Evolutionary conservation across 148 eudicot species (phyloP), one percentile per base, ranked within the genome.

Genomic region (Chenopodium album): DNA sequence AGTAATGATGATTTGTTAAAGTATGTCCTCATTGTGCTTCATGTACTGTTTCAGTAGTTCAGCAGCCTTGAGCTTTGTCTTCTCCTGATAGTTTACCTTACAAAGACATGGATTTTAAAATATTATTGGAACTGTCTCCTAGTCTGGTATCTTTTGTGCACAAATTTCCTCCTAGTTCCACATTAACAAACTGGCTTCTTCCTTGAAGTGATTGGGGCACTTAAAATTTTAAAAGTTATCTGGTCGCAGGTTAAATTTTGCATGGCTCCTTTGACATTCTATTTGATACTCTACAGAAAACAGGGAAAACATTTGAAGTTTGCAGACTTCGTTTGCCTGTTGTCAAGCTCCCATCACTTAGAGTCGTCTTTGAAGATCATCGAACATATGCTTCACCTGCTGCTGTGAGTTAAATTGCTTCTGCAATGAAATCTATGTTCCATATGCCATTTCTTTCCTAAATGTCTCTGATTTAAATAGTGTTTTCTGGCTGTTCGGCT

Each of bases 331-430:
- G 91, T 85, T 86, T 96, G 87, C 99, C 99, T 64, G 87, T 92
- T 78, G 89, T 96, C 78, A 85, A 89, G 83, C 89, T 91, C 77
- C 86, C 90, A 77, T 96, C 92, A 17, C 87, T 91, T 62, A 89
- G 88, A 84, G 91, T 96, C 82, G 87, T 90, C 82, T 92, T 89
- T 86, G 99, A 96, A 90, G 99, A 96, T 84, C 98, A 92, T 85
- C 95, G 98, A 63, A 96, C 99, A 77, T 96, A 90, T 87, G 91
- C 95, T 64, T 92, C 99, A 67, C 91, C 90, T 83, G 85, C 92
- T 76, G 95, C 98, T 82, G 99, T 96, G 89, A 96, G 99, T 88
- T 83, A n/a, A 5, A 41, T 41, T 41, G 44, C 44, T 41, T 56
- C 62, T 56, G 22, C 22, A 56, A 13, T 14, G 62, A 19, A 5